phyloP scores from a whole-genome alignment of 768 basidiomycete genomes.

The Lentinula raphanica region DNA sequence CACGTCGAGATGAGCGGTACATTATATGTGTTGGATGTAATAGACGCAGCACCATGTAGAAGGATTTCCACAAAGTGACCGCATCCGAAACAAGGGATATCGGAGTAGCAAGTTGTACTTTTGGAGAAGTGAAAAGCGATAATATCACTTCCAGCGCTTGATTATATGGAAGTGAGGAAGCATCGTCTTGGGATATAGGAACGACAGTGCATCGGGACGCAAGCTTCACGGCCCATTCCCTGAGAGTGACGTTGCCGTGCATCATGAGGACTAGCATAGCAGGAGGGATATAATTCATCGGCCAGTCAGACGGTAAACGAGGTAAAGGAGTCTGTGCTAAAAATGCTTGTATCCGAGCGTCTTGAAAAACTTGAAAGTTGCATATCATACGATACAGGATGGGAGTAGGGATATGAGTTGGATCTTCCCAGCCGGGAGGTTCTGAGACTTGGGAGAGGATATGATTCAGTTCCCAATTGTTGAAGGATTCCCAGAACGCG shows the following conservation, averaged over 20 bases:
- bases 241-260: slow-evolving; percentile 40
- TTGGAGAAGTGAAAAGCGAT: slow-evolving; percentile 20
- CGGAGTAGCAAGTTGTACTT: not conserved
- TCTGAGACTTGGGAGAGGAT: slow-evolving; percentile 44
- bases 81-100: slow-evolving; percentile 33
- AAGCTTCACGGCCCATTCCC: slow-evolving; percentile 57
- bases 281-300: slow-evolving; percentile 51
- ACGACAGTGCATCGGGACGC: slow-evolving; percentile 28
- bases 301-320: slow-evolving; percentile 43
- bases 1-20: not conserved
- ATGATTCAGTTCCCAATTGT: slow-evolving; percentile 57
- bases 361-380: slow-evolving; percentile 53
- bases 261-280: slow-evolving; percentile 57
- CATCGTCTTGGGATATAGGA: slow-evolving; percentile 39
- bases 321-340: slow-evolving; percentile 34
- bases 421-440: slow-evolving; percentile 16
- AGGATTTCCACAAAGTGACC: slow-evolving; percentile 48
- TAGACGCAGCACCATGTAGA: slow-evolving; percentile 41
- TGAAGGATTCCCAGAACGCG: slow-evolving; percentile 58
- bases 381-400: slow-evolving; percentile 58
- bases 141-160: slow-evolving; percentile 39
- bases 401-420: slow-evolving; percentile 43
- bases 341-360: slow-evolving; percentile 39
- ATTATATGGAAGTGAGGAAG: slow-evolving; percentile 45
- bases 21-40: slow-evolving; percentile 39